Conservation (phyloP, 2,329 filamentous ascomycete genomes). For the Penicillium glabrum region DNA sequence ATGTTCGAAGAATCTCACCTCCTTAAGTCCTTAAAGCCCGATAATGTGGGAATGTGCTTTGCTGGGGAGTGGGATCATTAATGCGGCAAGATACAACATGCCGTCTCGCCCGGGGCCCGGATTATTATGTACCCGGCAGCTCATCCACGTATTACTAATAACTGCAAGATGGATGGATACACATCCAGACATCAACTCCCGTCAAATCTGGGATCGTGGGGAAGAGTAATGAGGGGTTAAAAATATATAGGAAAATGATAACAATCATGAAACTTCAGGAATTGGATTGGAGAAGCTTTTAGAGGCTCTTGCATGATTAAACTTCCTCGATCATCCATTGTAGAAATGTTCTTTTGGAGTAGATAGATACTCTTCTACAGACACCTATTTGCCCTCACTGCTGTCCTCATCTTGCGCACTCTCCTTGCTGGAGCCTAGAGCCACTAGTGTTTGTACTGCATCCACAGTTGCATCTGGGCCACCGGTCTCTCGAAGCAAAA, state of each 20-base stretch:
- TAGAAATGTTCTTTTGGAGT: neutral
- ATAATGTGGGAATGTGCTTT: neutral
- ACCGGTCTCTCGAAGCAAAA: constrained; percentile 72
- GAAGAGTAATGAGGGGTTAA: neutral
- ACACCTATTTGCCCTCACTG: constrained; percentile 1
- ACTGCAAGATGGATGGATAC: neutral
- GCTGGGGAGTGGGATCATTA: neutral
- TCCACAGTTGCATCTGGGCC: constrained; percentile 76
- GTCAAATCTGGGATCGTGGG: neutral
- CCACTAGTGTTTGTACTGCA: constrained; percentile 71
- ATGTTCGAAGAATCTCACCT: neutral
- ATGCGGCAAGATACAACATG: neutral
- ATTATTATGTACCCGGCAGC: neutral
- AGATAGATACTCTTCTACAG: neutral
- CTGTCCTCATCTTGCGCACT: constrained; percentile 9
- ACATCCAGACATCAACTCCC: neutral
- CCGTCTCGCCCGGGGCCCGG: neutral
- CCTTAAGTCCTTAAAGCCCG: neutral
- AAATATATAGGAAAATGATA: neutral
- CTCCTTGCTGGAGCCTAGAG: constrained; percentile 35
- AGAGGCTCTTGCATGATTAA: neutral
- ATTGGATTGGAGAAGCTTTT: no score
- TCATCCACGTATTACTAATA: neutral
- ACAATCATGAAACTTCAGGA: neutral
- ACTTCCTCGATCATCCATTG: neutral